Base-by-base conservation (phyloP, 306 rosid species). In the Sophora flavescens region DNA sequence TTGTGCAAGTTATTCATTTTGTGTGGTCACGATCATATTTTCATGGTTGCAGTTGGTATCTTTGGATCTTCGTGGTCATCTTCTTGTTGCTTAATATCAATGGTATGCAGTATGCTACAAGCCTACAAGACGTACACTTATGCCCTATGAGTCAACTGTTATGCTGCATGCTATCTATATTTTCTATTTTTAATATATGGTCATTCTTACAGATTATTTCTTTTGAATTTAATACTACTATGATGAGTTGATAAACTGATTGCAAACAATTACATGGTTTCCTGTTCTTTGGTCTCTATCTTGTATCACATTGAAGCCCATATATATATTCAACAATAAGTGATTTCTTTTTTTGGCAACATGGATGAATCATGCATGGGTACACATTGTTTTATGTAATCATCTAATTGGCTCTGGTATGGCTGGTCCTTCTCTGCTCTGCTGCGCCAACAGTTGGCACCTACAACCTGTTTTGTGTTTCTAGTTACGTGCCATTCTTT, bases 1-100 rank as follows among this genome's bases (percentile, higher is more conserved):
- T 33, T 50, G 18, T 61, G 50, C 36, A 75, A 36, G 51, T 70
- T 57, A 42, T 26, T 45, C 28, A 70, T 74, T 70, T 8, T 38
- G 16, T 51, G 6, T 83, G 14, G 60, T 83, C 54, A 77, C 41
- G 38, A 30, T 69, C 62, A 70, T 45, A 22, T 74, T 80, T 61
- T 54, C 6, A 70, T 79, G 78, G 66, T 75, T 87, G 83, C 93
- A 92, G 97, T 84, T 94, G 97, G 97, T 90, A 90, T 74, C 91
- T 92, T 70, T 94, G 97, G 98, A 64, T 90, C 44, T 94, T 84
- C 75, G 98, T 90, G 63, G 88, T 94, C 78, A 17, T 94, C 75
- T 94, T 94, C 87, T 47, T 92, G 91, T 45, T 94, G 82, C 87
- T 94, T 73, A 94, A 92, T 83, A 41, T 94, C 60, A 73, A 74